Percentiles rank a stretch among this genome's conserved stretches.
Conservation (phyloP, 495 filamentous ascomycete species). For the Lophium mytilinum region DNA sequence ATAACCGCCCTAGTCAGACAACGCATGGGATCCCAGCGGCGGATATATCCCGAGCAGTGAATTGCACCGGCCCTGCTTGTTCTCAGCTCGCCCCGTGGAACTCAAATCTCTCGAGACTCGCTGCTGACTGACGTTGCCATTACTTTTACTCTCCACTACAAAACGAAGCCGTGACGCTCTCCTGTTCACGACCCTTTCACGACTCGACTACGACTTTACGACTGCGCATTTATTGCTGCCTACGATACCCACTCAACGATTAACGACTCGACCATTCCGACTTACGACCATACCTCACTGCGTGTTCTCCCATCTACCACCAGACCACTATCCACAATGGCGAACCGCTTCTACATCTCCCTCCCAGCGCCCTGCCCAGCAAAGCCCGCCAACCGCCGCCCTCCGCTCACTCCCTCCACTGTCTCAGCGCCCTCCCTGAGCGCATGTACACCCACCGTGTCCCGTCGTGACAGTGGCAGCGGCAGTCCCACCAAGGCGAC, state of each 20-base stretch:
- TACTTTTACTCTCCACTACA: too few species aligned
- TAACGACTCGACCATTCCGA: too few species aligned
- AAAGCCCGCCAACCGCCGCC: conserved; percentile 20
- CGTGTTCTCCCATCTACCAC: too few species aligned
- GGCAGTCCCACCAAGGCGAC: conserved; percentile 26
- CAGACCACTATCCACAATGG: conserved; percentile 12
- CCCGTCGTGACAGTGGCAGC: conserved; percentile 17
- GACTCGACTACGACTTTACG: too few species aligned
- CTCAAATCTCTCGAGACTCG: too few species aligned
- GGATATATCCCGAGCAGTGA: background rate
- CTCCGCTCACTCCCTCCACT: conserved; percentile 32
- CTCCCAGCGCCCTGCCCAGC: conserved; percentile 13
- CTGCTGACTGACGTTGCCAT: too few species aligned
- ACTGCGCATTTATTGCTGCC: too few species aligned
- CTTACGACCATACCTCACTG: background rate
- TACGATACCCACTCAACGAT: background rate
- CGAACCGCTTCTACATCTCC: conserved; percentile 19
- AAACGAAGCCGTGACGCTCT: too few species aligned
- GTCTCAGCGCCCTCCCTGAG: conserved; percentile 31
- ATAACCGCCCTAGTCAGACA: background rate
- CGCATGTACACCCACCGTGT: conserved; percentile 20
- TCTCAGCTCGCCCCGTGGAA: too few species aligned
- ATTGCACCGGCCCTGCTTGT: too few species aligned
- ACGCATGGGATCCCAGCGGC: background rate
- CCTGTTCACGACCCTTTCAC: too few species aligned